Evolutionary conservation across 2,329 filamentous ascomycete genomes (phyloP), one percentile per base, ranked within the genome.

Genomic region (Colletotrichum shisoi): DNA sequence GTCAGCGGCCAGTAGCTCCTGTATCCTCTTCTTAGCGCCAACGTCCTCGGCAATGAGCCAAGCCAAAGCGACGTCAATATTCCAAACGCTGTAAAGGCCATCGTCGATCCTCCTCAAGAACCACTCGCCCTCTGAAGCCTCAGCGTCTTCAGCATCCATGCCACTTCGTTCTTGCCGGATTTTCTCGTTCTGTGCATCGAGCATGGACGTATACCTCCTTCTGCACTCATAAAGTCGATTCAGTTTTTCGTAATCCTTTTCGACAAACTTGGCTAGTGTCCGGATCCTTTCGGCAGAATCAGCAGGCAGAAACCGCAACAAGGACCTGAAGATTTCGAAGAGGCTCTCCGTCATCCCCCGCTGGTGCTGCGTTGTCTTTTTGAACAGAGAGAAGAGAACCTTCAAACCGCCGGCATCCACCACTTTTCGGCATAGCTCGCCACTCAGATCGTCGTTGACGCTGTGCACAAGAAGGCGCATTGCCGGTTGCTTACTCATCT

Each of bases 1-100:
- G 21, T 85, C 83, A 68, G 92, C 89, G 0, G 84, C 87, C 46
- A 97, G 79, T 4, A 91, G 78, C 24, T 82, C 79, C 57, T 83
- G 78, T 39, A 97, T 87, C 72, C 84, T 90, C 63, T 79, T 82
- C 72, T 84, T 87, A 1, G 92, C 91, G 0, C 92, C 93, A 40
- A 83, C 83, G 73, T 99, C 95, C 78, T 99, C 95, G 0, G 94
- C 95, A 8, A 93, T 85, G 39, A 98, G 83, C 95, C 95, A 99
- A 13, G 94, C 92, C 37, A 99, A 78, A 37, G 95, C 87, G 0
- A 93, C 85, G 79, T 98, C 94, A 52, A 95, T 86, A 2, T 87
- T 91, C 80, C 97, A 93, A 62, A 97, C 79, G 31, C 87, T 90
- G 76, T 92, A 96, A 6, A 98, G 79, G 0, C 95, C 95, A 0